Percentiles rank a stretch among this genome's conserved stretches.
These are phyloP conservation scores for Auriculariales sp. DNA, from an alignment of 768 basidiomycete genomes.

Conservation along the genomic window DNA sequence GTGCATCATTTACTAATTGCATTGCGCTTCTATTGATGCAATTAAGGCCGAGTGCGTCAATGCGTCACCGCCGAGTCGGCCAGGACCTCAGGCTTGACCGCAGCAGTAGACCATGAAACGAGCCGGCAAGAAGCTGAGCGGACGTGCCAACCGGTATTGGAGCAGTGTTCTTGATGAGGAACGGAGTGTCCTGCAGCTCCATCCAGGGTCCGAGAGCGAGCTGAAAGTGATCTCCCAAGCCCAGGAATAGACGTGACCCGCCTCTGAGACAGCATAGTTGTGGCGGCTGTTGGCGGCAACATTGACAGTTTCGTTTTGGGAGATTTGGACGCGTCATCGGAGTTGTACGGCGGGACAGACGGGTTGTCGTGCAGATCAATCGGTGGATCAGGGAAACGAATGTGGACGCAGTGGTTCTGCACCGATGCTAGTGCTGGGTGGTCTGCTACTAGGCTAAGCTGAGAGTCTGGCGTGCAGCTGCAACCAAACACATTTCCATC, in stretches of 20 bases:
- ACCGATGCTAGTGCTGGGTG: no score
- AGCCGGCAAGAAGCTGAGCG: background rate
- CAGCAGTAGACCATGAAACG: background rate
- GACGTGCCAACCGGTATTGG: background rate
- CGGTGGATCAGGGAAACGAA: background rate
- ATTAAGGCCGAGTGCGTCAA: no score
- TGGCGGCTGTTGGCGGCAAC: conserved; percentile 22
- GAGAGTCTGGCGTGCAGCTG: no score
- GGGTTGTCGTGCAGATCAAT: background rate
- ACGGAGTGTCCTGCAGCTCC: conserved; percentile 11
- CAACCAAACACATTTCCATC: no score
- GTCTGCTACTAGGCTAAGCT: no score
- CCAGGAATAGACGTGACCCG: conserved; percentile 25
- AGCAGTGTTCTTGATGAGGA: background rate
- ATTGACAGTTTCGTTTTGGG: conserved; percentile 15
- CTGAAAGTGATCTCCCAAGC: conserved; percentile 21
- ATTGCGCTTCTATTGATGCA: no score
- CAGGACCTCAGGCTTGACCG: background rate
- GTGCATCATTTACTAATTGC: no score
- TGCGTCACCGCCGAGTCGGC: no score
- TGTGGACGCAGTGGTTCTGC: conserved; percentile 1
- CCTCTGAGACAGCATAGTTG: conserved; percentile 23
- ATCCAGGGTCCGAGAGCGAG: conserved; percentile 22
- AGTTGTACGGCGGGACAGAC: conserved; percentile 22
- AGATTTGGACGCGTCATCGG: conserved; percentile 12